These are phyloP conservation scores for Sporisorium iseilematis-ciliati DNA, from an alignment of 1,284 basidiomycete species.

Conservation along the genomic window DNA sequence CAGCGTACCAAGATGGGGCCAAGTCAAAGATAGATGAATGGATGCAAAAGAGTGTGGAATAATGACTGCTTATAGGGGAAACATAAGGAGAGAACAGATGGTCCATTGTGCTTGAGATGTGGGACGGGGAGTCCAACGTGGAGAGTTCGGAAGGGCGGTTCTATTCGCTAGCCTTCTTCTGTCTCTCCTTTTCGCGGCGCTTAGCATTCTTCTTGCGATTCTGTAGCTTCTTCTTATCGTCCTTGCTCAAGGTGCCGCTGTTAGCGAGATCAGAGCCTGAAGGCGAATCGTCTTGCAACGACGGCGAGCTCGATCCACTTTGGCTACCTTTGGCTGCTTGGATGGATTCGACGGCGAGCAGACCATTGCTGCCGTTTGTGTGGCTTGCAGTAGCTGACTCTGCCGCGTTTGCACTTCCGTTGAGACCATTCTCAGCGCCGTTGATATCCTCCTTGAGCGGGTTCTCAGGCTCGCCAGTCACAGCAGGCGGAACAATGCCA, in stretches of 20 bases:
- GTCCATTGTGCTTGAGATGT: not conserved
- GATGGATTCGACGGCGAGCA: slow-evolving; percentile 10
- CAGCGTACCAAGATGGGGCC: no score
- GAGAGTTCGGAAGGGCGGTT: not conserved
- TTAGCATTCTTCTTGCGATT: slow-evolving; percentile 53
- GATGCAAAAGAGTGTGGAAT: not conserved
- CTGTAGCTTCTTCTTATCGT: slow-evolving; percentile 45
- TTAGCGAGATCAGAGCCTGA: slow-evolving; percentile 40
- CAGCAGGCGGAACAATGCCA: slow-evolving; percentile 45
- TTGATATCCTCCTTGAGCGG: slow-evolving; percentile 20
- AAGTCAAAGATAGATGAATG: no score
- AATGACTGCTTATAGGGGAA: not conserved
- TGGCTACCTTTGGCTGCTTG: slow-evolving; percentile 5
- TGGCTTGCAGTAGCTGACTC: slow-evolving; percentile 2
- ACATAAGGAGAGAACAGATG: not conserved
- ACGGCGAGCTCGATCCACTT: slow-evolving; percentile 35
- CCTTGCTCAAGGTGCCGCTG: slow-evolving; percentile 39
- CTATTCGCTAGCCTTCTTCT: slow-evolving; percentile 30
- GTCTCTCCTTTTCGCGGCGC: slow-evolving; percentile 46
- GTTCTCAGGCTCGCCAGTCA: slow-evolving; percentile 43
- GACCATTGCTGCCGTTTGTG: slow-evolving; percentile 11
- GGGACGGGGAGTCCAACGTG: not conserved
- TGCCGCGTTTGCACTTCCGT: slow-evolving; percentile 12
- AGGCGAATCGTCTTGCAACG: slow-evolving; percentile 32
- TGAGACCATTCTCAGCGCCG: not conserved